A percentile compares a stretch with the other conserved stretches of the same genome.
Conservation (phyloP, 768 basidiomycete species). For the Kwoniella europaea region DNA sequence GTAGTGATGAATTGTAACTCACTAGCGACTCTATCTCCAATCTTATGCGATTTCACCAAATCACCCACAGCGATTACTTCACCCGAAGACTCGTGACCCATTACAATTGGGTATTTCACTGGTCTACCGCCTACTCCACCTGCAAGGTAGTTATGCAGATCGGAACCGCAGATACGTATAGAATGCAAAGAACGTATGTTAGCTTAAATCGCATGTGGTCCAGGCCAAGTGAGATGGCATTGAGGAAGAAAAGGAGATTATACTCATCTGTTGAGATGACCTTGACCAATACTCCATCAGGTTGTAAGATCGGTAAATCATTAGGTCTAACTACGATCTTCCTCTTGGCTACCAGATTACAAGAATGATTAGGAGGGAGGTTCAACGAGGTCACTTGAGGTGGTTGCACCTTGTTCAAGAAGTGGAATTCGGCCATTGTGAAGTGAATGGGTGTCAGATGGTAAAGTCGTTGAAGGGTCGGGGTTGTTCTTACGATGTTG, state of each 20-base stretch:
- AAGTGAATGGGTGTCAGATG: neutral
- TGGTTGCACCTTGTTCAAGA: slow-evolving; percentile 45
- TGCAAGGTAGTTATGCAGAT: slow-evolving; percentile 47
- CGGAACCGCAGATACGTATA: slow-evolving; percentile 49
- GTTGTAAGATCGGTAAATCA: slow-evolving; percentile 46
- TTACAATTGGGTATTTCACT: slow-evolving; percentile 44
- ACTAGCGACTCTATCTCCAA: slow-evolving; percentile 52
- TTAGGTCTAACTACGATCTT: slow-evolving; percentile 40
- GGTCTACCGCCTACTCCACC: slow-evolving; percentile 53
- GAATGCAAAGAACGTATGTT: neutral
- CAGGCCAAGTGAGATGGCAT: neutral
- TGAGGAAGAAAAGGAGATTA: neutral
- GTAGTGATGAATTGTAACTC: slow-evolving; percentile 3
- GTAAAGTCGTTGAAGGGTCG: neutral
- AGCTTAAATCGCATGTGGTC: neutral
- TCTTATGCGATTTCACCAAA: slow-evolving; percentile 45
- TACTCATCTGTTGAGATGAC: slow-evolving; percentile 48
- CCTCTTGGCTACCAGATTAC: slow-evolving; percentile 40
- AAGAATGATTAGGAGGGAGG: slow-evolving; percentile 41
- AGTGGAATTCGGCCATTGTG: slow-evolving; percentile 48
- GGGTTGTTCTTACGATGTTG: neutral
- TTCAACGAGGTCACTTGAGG: slow-evolving; percentile 39
- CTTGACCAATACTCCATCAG: slow-evolving; percentile 53
- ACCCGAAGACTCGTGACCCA: slow-evolving; percentile 51
- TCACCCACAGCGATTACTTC: slow-evolving; percentile 53